Evolutionary conservation across 345 rosid genomes (phyloP), one percentile per base, ranked within the genome.

Genomic region (Dimocarpus longan): DNA sequence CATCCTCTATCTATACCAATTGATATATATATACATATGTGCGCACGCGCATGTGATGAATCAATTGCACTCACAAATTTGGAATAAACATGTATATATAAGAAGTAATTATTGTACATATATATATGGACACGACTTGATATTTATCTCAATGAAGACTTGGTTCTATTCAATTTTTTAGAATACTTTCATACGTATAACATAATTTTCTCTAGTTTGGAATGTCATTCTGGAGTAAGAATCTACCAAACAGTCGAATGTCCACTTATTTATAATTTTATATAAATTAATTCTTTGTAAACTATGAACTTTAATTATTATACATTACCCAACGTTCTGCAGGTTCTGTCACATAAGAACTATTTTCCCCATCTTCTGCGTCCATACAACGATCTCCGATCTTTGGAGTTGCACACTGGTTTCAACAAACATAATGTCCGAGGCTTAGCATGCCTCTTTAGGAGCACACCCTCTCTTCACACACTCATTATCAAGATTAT

Each of bases 361-460:
- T 79, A 84, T 75, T 46, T 73, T 39, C 70, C 78, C 21, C 83
- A 85, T 65, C 80, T 87, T 74, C 22, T 80, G 44, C 80, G 42
- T 71, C 85, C 90, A 10, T 95, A 90, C 80, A 75, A 78, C 57
- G 87, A 91, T 82, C 84, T 95, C 44, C 85, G 79, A 79, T 80
- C 50, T 32, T 68, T 95, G 86, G 91, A 95, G 81, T 79, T 93
- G 72, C 87, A 82, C 7, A 89, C 94, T 5, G 80, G 79, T 72
- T 87, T 92, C 77, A 84, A 87, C 81, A 85, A 82, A 75, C 88
- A 80, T 57, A 87, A 86, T 81, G 80, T 85, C 32, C 87, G 80
- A 8, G 90, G 90, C 44, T 67, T 93, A 39, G 90, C 93, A 73
- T 88, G 84, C 80, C 77, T 93, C 15, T 91, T 95, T 83, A 87